These are phyloP conservation scores for Maudiozyma serrabonitensis DNA, from an alignment of 805 yeast species.

Conservation along the genomic window DNA sequence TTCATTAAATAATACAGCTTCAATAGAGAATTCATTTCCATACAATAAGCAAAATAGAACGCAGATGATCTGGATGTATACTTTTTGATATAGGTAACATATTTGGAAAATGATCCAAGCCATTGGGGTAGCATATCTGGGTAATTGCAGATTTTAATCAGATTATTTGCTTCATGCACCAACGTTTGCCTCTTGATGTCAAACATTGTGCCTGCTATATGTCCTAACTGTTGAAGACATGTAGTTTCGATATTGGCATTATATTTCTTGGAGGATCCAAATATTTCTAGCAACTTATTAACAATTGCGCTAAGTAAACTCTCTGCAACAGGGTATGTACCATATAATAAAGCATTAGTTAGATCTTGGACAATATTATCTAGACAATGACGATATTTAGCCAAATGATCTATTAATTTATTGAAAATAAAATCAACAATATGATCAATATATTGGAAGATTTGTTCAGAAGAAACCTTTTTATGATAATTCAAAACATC, in stretches of 20 bases:
- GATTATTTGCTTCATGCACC: conserved; percentile 10
- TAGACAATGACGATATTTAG: conserved; percentile 31
- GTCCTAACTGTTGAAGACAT: conserved; percentile 52
- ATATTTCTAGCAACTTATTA: conserved; percentile 33
- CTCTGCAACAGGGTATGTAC: conserved; percentile 59
- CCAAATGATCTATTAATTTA: conserved; percentile 19
- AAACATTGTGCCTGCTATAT: conserved; percentile 44
- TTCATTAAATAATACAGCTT: conserved; percentile 10
- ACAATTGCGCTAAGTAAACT: conserved; percentile 37
- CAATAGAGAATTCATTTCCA: conserved; percentile 7
- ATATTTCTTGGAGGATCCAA: conserved; percentile 31
- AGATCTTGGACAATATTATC: conserved; percentile 53
- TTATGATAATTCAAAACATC: conserved; percentile 2
- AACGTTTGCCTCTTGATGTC: conserved; percentile 16
- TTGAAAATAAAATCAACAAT: conserved; percentile 18
- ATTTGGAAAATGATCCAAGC: conserved; percentile 9
- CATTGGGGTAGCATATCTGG: conserved; percentile 16
- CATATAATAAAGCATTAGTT: conserved; percentile 36
- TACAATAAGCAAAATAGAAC: conserved; percentile 14
- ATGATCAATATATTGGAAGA: conserved; percentile 13
- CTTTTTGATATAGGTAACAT: conserved; percentile 5
- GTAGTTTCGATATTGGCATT: conserved; percentile 38
- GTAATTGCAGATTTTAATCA: conserved; percentile 17
- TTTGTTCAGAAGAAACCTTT: conserved; percentile 2
- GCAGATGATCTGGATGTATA: conserved; percentile 2